phyloP scores from a whole-genome alignment of 306 rosid genomes.

The Casuarina equisetifolia region DNA sequence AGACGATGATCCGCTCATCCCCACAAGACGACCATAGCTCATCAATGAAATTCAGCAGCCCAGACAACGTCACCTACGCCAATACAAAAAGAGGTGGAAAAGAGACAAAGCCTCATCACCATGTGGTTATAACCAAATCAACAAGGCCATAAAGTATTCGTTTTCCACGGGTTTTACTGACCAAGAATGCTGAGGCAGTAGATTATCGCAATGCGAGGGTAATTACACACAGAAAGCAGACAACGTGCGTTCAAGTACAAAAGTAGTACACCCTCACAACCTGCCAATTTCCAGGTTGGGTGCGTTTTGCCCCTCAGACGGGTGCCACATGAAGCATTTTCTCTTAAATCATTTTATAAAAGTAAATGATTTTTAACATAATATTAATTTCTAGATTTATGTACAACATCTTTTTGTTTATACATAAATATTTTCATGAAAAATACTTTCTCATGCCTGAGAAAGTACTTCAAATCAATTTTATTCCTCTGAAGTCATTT shows the following conservation, averaged over 20 bases:
- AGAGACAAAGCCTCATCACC: not conserved
- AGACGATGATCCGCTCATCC: slow-evolving; percentile 48
- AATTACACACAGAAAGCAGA: not conserved
- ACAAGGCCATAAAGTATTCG: not conserved
- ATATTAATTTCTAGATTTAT: too few species aligned
- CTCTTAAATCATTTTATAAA: too few species aligned
- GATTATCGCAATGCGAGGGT: not conserved
- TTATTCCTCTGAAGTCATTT: too few species aligned
- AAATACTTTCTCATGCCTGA: too few species aligned
- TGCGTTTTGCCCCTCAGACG: not conserved
- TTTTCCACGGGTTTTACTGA: not conserved
- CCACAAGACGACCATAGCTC: slow-evolving; percentile 57
- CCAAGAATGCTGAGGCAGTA: not conserved
- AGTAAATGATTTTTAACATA: too few species aligned
- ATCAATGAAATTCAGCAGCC: slow-evolving; percentile 49
- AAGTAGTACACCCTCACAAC: too few species aligned
- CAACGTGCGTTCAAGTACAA: not conserved
- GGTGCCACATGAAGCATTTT: too few species aligned
- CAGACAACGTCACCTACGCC: slow-evolving; percentile 42
- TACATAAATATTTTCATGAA: too few species aligned
- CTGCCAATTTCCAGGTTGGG: not conserved
- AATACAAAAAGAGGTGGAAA: not conserved
- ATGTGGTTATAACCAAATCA: not conserved
- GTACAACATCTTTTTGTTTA: too few species aligned
- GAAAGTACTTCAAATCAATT: too few species aligned